These are phyloP conservation scores for Xylaria palmicola DNA, from an alignment of 495 filamentous ascomycete species.

Conservation along the genomic window DNA sequence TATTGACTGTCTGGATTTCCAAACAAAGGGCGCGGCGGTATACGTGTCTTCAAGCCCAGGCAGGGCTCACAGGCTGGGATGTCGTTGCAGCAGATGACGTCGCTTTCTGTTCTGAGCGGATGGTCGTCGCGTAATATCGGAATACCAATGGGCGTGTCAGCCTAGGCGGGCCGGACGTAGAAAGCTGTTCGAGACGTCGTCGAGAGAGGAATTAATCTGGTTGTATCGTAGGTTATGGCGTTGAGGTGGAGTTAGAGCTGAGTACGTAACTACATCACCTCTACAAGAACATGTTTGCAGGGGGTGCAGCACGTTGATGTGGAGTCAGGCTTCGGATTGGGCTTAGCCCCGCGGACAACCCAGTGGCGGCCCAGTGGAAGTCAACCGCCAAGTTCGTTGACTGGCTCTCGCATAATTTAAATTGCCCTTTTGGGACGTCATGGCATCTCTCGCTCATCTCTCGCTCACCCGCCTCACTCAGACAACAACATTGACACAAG, in stretches of 20 bases:
- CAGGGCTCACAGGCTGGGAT: background rate
- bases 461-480: background rate
- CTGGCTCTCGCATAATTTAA: background rate
- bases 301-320: background rate
- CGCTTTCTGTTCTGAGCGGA: background rate
- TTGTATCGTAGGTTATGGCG: background rate
- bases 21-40: constrained; percentile 4
- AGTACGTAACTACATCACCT: background rate
- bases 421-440: constrained; percentile 7
- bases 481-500: background rate
- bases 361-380: too few species aligned
- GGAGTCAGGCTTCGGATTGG: background rate
- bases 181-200: background rate
- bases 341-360: background rate
- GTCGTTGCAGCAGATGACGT: background rate
- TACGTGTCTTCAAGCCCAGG: constrained; percentile 3
- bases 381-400: too few species aligned
- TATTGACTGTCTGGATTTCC: constrained; percentile 56
- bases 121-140: background rate
- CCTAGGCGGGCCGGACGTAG: background rate
- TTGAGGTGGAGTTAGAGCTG: background rate
- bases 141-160: background rate
- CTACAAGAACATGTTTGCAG: background rate
- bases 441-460: background rate
- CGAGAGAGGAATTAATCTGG: background rate